Evolutionary conservation across 228 moss, liverwort and hornwort genomes (phyloP).

Genomic region (Sphagnum magellanicum): DNA sequence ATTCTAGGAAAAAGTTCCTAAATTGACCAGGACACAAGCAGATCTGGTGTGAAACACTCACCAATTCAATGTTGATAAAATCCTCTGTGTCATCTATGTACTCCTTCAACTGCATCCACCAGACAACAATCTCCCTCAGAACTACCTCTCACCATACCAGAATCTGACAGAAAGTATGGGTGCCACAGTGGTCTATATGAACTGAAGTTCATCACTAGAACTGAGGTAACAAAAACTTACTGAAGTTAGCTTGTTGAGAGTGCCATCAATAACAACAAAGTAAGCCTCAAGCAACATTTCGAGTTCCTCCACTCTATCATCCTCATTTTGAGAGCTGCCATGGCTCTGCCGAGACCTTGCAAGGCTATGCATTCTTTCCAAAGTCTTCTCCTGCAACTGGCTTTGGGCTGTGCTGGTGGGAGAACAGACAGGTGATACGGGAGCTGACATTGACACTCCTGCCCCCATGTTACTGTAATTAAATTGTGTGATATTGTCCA

Average conservation of each 20-base stretch:
- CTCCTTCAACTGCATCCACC: slow-evolving; percentile 64
- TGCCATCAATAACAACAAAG: slow-evolving; percentile 93
- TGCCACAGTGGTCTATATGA: background rate
- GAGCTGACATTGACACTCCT: slow-evolving; percentile 72
- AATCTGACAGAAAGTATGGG: background rate
- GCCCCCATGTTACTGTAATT: slow-evolving; percentile 30
- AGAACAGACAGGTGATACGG: slow-evolving; percentile 87
- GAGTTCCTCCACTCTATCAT: slow-evolving; percentile 73
- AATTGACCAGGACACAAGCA: background rate
- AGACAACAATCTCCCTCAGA: slow-evolving; percentile 4
- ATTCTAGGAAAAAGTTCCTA: background rate
- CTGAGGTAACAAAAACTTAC: slow-evolving; percentile 10
- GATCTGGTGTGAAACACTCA: slow-evolving; percentile 13
- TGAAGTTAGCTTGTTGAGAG: slow-evolving; percentile 91
- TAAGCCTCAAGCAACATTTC: slow-evolving; percentile 99
- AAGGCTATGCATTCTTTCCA: slow-evolving; percentile 48
- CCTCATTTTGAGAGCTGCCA: slow-evolving; percentile 59
- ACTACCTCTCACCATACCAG: background rate
- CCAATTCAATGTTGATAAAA: slow-evolving; percentile 96
- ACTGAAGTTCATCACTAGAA: background rate
- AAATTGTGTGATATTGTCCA: slow-evolving; percentile 7
- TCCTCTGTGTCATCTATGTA: slow-evolving; percentile 98
- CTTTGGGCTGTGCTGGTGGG: slow-evolving; percentile 25
- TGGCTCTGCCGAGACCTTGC: slow-evolving; percentile 53
- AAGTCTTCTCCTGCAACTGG: slow-evolving; percentile 50